Conservation (phyloP, 305 asterid species). For the Solanum chacoense region DNA sequence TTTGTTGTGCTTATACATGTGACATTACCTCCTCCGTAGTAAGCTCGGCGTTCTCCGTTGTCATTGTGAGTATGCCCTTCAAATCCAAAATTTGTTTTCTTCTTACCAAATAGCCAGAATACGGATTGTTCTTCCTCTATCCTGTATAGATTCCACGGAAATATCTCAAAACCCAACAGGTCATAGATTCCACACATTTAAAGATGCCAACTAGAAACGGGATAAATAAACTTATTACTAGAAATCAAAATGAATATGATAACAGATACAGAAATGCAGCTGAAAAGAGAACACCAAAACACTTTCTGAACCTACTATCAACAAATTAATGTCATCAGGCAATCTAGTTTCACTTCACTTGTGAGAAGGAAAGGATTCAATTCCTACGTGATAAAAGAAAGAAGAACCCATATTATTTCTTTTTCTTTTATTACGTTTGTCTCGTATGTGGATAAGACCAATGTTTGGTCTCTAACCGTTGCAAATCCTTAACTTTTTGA, state of each 20-base stretch:
- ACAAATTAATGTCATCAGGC: neutral
- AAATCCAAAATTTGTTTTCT: neutral
- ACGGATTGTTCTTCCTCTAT: neutral
- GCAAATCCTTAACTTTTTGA: neutral
- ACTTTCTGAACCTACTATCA: neutral
- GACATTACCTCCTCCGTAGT: constrained; percentile 56
- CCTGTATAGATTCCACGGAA: neutral
- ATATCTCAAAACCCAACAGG: neutral
- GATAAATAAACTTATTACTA: neutral
- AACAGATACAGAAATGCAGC: neutral
- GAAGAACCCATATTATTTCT: neutral
- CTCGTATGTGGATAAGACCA: neutral
- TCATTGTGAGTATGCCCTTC: constrained; percentile 10
- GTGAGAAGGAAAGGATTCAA: neutral
- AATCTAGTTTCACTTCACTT: neutral
- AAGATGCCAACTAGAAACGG: neutral
- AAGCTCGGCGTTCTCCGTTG: constrained; percentile 56
- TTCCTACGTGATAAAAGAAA: neutral
- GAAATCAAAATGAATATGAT: neutral
- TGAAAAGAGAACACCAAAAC: neutral
- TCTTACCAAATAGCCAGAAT: neutral
- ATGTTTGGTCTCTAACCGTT: neutral
- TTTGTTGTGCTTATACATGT: neutral
- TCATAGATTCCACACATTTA: neutral
- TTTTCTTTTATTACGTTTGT: neutral